Evolutionary conservation across 352 stramenopile species (phyloP).

Genomic region (Phytopythium ostracodes): DNA sequence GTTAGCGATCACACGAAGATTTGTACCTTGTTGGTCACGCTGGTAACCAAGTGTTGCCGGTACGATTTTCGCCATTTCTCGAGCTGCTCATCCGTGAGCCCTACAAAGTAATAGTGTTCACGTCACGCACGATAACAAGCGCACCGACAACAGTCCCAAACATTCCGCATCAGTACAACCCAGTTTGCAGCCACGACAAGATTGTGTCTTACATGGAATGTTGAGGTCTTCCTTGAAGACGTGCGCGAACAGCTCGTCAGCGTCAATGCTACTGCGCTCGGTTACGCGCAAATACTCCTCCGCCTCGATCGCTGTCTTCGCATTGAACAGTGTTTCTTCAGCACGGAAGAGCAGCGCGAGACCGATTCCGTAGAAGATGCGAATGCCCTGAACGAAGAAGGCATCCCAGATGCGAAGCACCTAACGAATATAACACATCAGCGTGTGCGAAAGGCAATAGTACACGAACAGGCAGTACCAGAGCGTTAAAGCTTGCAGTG

Average conservation of each 20-base stretch:
- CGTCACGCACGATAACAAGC: neutral
- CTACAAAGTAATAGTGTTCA: constrained; percentile 15
- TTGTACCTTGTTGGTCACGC: constrained; percentile 43
- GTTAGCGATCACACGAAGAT: constrained; percentile 6
- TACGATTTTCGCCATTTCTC: constrained; percentile 49
- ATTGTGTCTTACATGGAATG: constrained; percentile 72
- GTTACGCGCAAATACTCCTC: constrained; percentile 45
- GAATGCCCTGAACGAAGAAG: constrained; percentile 69
- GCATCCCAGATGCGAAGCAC: constrained; percentile 77
- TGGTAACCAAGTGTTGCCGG: constrained; percentile 50
- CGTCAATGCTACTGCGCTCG: constrained; percentile 64
- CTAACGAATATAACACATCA: constrained; percentile 12
- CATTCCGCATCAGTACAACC: neutral
- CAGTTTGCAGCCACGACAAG: neutral
- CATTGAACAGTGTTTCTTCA: constrained; percentile 63
- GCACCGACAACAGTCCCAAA: neutral
- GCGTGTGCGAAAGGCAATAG: no score
- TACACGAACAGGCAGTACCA: no score
- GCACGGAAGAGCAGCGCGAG: constrained; percentile 62
- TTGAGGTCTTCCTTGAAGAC: constrained; percentile 80
- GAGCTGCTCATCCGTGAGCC: constrained; percentile 62
- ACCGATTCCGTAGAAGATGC: constrained; percentile 68
- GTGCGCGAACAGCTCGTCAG: constrained; percentile 62
- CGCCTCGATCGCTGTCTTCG: constrained; percentile 45
- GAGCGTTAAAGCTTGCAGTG: no score